A percentile compares a stretch with the other conserved stretches of the same genome.
phyloP scores from a whole-genome alignment of 2,329 filamentous ascomycete genomes.

The Diaporthe helianthi region DNA sequence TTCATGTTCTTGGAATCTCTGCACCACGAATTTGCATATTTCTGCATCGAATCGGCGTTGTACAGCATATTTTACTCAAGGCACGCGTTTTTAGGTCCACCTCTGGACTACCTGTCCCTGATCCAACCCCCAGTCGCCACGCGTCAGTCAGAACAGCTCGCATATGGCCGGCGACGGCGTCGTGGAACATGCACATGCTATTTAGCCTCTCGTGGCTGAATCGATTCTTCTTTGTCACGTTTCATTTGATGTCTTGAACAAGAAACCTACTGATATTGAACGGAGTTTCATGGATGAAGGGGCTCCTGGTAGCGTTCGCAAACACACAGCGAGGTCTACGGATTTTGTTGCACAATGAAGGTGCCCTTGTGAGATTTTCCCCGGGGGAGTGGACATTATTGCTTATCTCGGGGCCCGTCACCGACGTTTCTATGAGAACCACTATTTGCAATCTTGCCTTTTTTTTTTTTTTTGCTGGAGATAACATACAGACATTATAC shows the following conservation, averaged over 20 bases:
- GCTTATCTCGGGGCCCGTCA: not conserved
- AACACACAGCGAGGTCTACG: not conserved
- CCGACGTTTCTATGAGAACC: not conserved
- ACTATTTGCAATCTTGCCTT: not conserved
- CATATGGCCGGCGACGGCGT: not conserved
- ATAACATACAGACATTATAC: constrained; percentile 32
- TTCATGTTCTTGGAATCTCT: not conserved
- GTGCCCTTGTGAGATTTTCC: not conserved
- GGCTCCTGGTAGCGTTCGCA: not conserved
- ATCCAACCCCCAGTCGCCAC: not conserved
- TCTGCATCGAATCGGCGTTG: constrained; percentile 25
- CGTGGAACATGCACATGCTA: not conserved
- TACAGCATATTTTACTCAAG: constrained; percentile 8
- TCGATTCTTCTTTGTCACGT: constrained; percentile 3
- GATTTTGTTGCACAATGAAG: not conserved
- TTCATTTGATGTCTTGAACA: constrained; percentile 2
- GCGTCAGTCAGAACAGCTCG: not conserved
- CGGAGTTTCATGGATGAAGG: not conserved
- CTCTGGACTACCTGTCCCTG: not conserved
- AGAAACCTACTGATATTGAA: not conserved
- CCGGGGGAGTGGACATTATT: not conserved
- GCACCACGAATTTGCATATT: constrained; percentile 15
- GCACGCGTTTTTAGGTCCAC: not conserved
- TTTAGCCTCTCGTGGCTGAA: not conserved
- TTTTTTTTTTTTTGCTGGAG: constrained; percentile 23